A percentile compares a stretch with the other conserved stretches of the same genome.
These are phyloP conservation scores for Globisporangium emineosum DNA, from an alignment of 352 stramenopile species.

Conservation along the genomic window DNA sequence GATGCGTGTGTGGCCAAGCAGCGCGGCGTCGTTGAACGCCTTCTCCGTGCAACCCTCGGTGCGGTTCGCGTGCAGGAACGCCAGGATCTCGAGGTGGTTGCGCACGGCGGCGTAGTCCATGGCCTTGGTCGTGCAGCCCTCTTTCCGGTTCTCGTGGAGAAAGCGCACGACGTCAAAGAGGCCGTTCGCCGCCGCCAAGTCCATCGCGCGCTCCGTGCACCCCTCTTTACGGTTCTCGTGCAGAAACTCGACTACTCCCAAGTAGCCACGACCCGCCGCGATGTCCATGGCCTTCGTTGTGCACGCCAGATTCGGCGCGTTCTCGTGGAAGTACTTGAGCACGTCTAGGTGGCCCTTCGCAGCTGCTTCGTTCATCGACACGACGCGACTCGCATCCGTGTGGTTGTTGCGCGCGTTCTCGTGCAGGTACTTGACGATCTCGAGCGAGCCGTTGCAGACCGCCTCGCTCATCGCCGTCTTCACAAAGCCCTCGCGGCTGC, in stretches of 20 bases:
- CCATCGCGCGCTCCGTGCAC: constrained; percentile 28
- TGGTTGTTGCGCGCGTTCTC: constrained; percentile 36
- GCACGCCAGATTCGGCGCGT: constrained; percentile 23
- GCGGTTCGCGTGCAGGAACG: constrained; percentile 51
- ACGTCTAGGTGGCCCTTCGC: constrained; percentile 32
- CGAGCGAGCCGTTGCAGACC: constrained; percentile 36
- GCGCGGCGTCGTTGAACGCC: constrained; percentile 43
- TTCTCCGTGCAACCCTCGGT: constrained; percentile 45
- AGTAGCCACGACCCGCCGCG: constrained; percentile 24
- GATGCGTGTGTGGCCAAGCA: constrained; percentile 38
- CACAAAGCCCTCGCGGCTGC: constrained; percentile 44
- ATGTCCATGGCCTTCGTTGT: constrained; percentile 31
- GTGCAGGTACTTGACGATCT: constrained; percentile 51
- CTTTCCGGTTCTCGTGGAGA: constrained; percentile 28
- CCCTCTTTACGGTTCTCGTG: constrained; percentile 33
- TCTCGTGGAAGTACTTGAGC: constrained; percentile 32
- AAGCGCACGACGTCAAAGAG: constrained; percentile 29
- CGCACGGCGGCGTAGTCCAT: constrained; percentile 54
- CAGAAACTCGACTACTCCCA: constrained; percentile 34
- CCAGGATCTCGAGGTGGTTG: constrained; percentile 39
- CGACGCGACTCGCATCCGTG: constrained; percentile 40
- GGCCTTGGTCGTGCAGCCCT: constrained; percentile 45
- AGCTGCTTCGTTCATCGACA: constrained; percentile 43
- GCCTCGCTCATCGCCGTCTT: constrained; percentile 53
- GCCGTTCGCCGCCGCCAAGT: constrained; percentile 28